Evolutionary conservation across 495 filamentous ascomycete species (phyloP).

Genomic region (Lindgomyces ingoldianus): DNA sequence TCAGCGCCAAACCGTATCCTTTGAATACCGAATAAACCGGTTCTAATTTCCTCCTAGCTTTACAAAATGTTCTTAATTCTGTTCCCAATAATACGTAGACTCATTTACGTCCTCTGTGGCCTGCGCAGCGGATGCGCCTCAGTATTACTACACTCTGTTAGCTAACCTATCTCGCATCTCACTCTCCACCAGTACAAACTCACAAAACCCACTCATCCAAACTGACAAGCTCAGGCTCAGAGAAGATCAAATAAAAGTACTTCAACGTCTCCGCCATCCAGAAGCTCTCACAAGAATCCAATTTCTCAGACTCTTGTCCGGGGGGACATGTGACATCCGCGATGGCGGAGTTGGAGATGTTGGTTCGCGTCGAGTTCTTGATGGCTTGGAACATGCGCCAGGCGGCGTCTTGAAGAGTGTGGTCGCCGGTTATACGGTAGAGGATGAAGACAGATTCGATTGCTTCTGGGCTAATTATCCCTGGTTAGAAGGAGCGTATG

Average conservation of each 20-base stretch:
- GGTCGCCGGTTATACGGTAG: slow-evolving; percentile 73
- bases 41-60: no score
- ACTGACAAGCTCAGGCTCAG: slow-evolving; percentile 24
- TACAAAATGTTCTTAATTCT: no score
- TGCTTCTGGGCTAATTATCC: slow-evolving; percentile 56
- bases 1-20: no score
- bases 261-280: slow-evolving; percentile 36
- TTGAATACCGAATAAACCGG: no score
- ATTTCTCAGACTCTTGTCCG: slow-evolving; percentile 18
- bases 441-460: slow-evolving; percentile 65
- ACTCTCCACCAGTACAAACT: slow-evolving; percentile 1
- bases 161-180: neutral
- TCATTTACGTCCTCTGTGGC: slow-evolving; percentile 12
- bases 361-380: slow-evolving; percentile 58
- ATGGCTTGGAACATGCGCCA: slow-evolving; percentile 77
- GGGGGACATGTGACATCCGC: slow-evolving; percentile 53
- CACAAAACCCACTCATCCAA: slow-evolving; percentile 35
- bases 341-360: slow-evolving; percentile 62
- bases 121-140: slow-evolving; percentile 32
- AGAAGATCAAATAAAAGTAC: slow-evolving; percentile 33
- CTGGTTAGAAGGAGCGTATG: no score
- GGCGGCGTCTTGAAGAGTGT: slow-evolving; percentile 63
- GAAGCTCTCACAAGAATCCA: slow-evolving; percentile 29
- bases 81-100: no score
- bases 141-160: slow-evolving; percentile 26